Base-by-base conservation (phyloP, 2,329 filamentous ascomycete genomes). In the Lecanicillium sp. region DNA sequence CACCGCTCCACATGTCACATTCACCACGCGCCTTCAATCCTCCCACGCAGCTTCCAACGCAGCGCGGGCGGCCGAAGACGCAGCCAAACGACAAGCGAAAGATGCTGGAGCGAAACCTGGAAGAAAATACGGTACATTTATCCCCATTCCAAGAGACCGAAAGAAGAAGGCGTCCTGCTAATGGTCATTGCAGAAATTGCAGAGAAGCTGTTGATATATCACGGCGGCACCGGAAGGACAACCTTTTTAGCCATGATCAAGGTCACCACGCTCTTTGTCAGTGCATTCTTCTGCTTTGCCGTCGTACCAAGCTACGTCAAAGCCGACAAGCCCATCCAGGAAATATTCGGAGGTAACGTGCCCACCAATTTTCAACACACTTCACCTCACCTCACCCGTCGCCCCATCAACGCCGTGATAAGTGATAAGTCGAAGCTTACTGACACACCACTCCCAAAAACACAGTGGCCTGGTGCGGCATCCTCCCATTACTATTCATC, bases 221-320 rank as follows among this genome's bases (percentile, higher is more conserved):
- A 88, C 60, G 79, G 79, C 38, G 84, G 85, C 37, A 81, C 76
- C 1, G 70, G 71, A 8, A 71, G 75, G 42, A 81, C 75, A 20
- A 75, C 78, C 6, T 80, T 83, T 47, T 62, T 90, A 33, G 83
- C 81, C 35, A 74, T 78, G 52, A 58, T 85, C 45, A 86, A 87
- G 51, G 62, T 90, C 40, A 78, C 78, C 1, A 80, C 81, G 3
- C 69, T 92, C 29, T 75, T 87, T 44, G 58, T 84, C 29, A 81
- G 82, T 40, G 71, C 70, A 16, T 76, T 83, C 48, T 85, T 85
- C 50, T 70, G 68, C 46, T 60, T 81, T 37, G 61, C 86, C 18
- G 68, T 80, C 35, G 75, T 74, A 0, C 83, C 83, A 0, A 62
- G 67, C 15, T 80, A 78, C 48, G 39, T 65, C n/a, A 57, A 61